A percentile compares a stretch with the other conserved stretches of the same genome.
Conservation (phyloP, 2,329 filamentous ascomycete species). For the Calycina marina region DNA sequence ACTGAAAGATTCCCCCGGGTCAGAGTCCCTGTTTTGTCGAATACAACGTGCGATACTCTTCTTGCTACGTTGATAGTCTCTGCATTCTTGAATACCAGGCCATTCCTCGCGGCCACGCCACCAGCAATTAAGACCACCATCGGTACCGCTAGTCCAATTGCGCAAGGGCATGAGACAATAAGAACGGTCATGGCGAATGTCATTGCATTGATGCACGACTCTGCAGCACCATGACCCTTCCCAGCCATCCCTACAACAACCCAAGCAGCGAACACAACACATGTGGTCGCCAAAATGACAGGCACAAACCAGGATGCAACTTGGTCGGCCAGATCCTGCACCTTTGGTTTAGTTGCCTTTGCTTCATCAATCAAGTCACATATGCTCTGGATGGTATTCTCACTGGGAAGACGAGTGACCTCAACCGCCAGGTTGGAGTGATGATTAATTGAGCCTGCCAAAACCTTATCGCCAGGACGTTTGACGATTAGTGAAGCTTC, state of each 20-base stretch:
- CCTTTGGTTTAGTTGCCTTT: conserved; percentile 49
- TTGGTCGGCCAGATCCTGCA: conserved; percentile 53
- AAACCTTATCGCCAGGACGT: conserved; percentile 32
- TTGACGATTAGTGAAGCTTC: conserved; percentile 51
- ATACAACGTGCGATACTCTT: conserved; percentile 51
- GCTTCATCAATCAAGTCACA: conserved; percentile 58
- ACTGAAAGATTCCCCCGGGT: conserved; percentile 42
- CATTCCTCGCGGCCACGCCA: conserved; percentile 47
- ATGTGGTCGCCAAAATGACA: conserved; percentile 40
- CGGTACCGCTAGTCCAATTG: conserved; percentile 54
- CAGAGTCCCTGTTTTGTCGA: conserved; percentile 72
- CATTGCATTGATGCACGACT: conserved; percentile 43
- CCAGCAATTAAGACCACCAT: conserved; percentile 64
- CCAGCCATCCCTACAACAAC: conserved; percentile 38
- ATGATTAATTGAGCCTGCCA: conserved; percentile 58
- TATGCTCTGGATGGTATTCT: conserved; percentile 60
- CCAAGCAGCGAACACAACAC: conserved; percentile 50
- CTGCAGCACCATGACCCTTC: conserved; percentile 27
- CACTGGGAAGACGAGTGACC: conserved; percentile 45
- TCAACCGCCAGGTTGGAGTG: conserved; percentile 42
- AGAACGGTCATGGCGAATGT: conserved; percentile 56
- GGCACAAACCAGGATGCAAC: conserved; percentile 60
- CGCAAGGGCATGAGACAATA: conserved; percentile 67
- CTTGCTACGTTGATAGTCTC: conserved; percentile 47
- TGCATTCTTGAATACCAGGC: conserved; percentile 57